Base-by-base conservation (phyloP, 306 rosid genomes). In the Abrus pulchellus region DNA sequence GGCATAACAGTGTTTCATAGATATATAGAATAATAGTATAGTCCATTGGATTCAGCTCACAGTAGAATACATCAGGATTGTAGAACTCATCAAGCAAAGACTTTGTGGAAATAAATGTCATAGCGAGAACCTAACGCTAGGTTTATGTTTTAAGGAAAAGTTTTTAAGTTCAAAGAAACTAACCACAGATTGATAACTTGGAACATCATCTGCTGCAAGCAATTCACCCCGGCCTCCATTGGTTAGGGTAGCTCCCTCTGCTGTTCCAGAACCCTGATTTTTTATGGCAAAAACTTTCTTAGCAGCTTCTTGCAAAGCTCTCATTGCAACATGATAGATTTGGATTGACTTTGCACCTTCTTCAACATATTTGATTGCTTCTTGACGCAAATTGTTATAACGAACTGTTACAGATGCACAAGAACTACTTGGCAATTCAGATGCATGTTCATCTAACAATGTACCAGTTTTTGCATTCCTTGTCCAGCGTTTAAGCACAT, bases 281-380 rank as follows among this genome's bases (percentile, higher is more conserved):
- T 88, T 94, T 14, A 81, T 30, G 30, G 83, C 52, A 57, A 87
- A 85, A 84, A 91, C 92, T 83, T 92, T 94, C 83, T 84, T 92
- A 68, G 87, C 59, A 76, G 98, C 98, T 75, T 92, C 97, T 76
- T 85, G 88, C 62, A 94, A 84, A 89, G 97, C 90, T 82, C 87
- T 90, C 94, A 88, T 85, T n/a, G 98, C 92, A 82, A 92, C 89
- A 59, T 88, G 93, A 77, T 92, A 92, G 77, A 89, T 74, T 61
- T 91, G 90, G 81, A 94, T 86, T 63, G 98, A 94, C 82, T 90
- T 94, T 63, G 97, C 97, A 72, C 98, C 97, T 74, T 94, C 97
- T 87, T 94, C 98, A 7, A 92, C 98, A 72, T 83, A 94, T 64
- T 90, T 94, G 79, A 88, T 89, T 76, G 94, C 97, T 79, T 92